A percentile compares a stretch with the other conserved stretches of the same genome.
phyloP scores from a whole-genome alignment of 164 flowering plant species.

The Stephania cephalantha region DNA sequence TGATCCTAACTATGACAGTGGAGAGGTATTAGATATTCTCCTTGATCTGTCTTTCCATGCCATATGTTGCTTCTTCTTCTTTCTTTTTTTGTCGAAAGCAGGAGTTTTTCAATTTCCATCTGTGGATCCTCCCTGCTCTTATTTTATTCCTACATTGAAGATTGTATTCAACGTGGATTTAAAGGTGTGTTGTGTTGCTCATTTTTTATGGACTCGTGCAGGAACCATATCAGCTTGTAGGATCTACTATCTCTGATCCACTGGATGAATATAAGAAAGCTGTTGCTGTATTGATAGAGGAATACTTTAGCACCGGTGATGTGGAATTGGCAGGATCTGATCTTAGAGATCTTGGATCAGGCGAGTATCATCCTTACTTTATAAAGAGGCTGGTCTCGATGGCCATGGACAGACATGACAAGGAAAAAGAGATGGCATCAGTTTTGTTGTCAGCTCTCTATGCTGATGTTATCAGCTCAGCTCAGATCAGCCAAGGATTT shows the following conservation, averaged over 20 bases:
- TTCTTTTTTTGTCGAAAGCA: background rate
- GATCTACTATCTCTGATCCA: slow-evolving; percentile 66
- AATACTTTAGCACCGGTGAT: slow-evolving; percentile 83
- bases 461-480: slow-evolving; percentile 77
- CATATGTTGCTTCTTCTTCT: background rate
- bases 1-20: slow-evolving; percentile 99
- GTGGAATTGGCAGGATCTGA: slow-evolving; percentile 82
- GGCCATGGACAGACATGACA: slow-evolving; percentile 98
- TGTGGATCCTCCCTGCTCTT: background rate
- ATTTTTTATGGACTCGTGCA: slow-evolving; percentile 17
- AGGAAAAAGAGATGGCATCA: slow-evolving; percentile 98
- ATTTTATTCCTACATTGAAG: background rate
- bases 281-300: slow-evolving; percentile 78
- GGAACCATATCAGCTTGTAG: slow-evolving; percentile 97
- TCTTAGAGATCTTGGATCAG: slow-evolving; percentile 71
- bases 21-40: slow-evolving; percentile 53
- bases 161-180: background rate
- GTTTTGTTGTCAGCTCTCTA: slow-evolving; percentile 91
- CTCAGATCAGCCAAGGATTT: slow-evolving; percentile 87
- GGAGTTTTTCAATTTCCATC: background rate
- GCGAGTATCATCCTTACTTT: slow-evolving; percentile 80
- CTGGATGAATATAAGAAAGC: slow-evolving; percentile 92
- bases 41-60: background rate
- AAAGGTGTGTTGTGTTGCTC: background rate
- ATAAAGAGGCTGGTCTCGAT: slow-evolving; percentile 84